A percentile compares a stretch with the other conserved stretches of the same genome.
Conservation (phyloP, 2,329 filamentous ascomycete species). For the Aspergillus sclerotialis region DNA sequence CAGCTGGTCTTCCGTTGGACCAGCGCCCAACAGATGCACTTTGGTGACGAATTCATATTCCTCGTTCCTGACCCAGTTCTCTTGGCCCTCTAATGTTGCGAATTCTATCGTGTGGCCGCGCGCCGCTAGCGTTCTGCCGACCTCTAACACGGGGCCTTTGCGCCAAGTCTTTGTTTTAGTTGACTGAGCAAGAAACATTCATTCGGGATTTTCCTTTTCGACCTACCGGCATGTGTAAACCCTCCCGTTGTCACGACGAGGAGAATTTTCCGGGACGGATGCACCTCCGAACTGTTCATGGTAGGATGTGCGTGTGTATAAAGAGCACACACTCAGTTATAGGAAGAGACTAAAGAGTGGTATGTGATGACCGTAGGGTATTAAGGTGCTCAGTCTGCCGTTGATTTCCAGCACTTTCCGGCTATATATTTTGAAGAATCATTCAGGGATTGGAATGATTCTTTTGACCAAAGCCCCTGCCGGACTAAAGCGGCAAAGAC, state of each 20-base stretch:
- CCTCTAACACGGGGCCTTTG: background rate
- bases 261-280: conserved; percentile 21
- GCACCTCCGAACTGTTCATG: background rate
- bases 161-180: conserved; percentile 2
- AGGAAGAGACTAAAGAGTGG: too few species aligned
- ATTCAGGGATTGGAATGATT: too few species aligned
- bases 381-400: too few species aligned
- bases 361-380: too few species aligned
- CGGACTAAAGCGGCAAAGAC: too few species aligned
- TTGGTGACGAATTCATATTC: conserved; percentile 22
- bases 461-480: too few species aligned
- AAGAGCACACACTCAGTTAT: too few species aligned
- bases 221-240: conserved; percentile 32
- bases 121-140: too few species aligned
- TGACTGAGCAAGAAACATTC: conserved; percentile 33
- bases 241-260: conserved; percentile 31
- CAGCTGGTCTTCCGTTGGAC: conserved; percentile 19
- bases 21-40: conserved; percentile 26
- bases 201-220: too few species aligned
- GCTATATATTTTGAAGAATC: too few species aligned
- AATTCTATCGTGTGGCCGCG: conserved; percentile 35
- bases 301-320: too few species aligned
- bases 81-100: conserved; percentile 32
- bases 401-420: too few species aligned
- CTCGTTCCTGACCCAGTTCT: conserved; percentile 23